Evolutionary conservation across 2,329 filamentous ascomycete genomes (phyloP), one percentile per base, ranked within the genome.

Genomic region (Whalleya microplaca): DNA sequence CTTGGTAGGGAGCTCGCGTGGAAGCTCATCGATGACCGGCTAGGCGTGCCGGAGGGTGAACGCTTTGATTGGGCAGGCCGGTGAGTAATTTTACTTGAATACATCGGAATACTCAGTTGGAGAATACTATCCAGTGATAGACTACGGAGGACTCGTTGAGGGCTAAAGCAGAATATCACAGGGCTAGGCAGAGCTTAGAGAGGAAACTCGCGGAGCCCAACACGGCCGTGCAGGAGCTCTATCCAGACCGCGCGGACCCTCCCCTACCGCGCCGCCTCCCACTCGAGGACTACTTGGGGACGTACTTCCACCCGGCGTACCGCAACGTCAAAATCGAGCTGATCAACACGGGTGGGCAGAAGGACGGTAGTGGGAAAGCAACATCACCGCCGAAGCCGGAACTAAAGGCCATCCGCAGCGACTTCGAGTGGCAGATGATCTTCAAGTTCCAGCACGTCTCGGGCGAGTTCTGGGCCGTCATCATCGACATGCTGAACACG

Each of bases 221-320:
- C 16, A 71, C 71, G 1, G 72, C 72, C 1, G 58, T 72, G 1
- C 66, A 75, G 4, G 58, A 60, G 1, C 62, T 75, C 32, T 81
- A 75, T 57, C 77, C 78, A 0, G 46, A 71, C 6, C 69, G 71
- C 3, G 72, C 76, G 1, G 41, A 68, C 2, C 71, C 72, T 16
- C 66, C 72, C 0, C 45, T 76, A 27, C 74, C 75, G 2, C 69
- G 68, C 0, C 54, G 66, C 7, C 66, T 77, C 16, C 71, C 75
- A 0, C 62, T 80, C 2, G 56, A 64, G 16, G 64, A 65, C 37
- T 75, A 76, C 56, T 61, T 66, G 1, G 80, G 80, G 2, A 76
- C 70, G 1, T 83, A 81, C 60, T 74, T 67, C 56, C 72, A 81
- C 51, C 71, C 73, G 1, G 78, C 72, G 2, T 81, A 80, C 66